These are phyloP conservation scores for Phaffomyces opuntiae DNA, from an alignment of 805 yeast genomes.

Conservation along the genomic window DNA sequence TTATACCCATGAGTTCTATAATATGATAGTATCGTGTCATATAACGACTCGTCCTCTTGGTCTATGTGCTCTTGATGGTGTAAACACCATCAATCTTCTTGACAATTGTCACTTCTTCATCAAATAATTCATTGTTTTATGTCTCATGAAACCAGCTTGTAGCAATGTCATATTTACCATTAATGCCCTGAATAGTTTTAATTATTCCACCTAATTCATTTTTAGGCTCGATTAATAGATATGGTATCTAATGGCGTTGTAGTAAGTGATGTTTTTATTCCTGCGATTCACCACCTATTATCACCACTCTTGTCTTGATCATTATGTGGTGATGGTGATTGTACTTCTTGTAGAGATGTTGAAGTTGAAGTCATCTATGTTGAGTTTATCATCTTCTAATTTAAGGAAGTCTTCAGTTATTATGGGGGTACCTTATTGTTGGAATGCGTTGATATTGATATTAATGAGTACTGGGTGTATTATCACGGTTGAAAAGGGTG, in stretches of 20 bases:
- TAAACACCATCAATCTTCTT: not conserved
- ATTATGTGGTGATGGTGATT: too few species aligned
- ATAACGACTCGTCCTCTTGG: slow-evolving; percentile 42
- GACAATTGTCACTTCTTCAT: slow-evolving; percentile 27
- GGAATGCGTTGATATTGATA: too few species aligned
- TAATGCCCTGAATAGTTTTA: slow-evolving; percentile 31
- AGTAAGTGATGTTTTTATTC: slow-evolving; percentile 62
- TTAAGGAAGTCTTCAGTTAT: slow-evolving; percentile 22
- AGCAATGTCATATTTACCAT: slow-evolving; percentile 61
- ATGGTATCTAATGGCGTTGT: slow-evolving; percentile 34
- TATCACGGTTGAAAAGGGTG: too few species aligned
- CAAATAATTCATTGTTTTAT: slow-evolving; percentile 56
- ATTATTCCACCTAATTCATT: slow-evolving; percentile 65
- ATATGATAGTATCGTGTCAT: slow-evolving; percentile 42
- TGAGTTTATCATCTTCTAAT: slow-evolving; percentile 13
- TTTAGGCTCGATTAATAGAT: slow-evolving; percentile 59
- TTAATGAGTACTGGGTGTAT: too few species aligned
- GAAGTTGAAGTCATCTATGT: slow-evolving; percentile 20
- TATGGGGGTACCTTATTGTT: too few species aligned
- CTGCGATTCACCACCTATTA: slow-evolving; percentile 77
- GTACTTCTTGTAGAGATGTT: too few species aligned
- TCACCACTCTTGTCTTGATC: slow-evolving; percentile 33
- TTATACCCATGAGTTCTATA: slow-evolving; percentile 36
- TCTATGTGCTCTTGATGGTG: slow-evolving; percentile 43
- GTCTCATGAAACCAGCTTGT: slow-evolving; percentile 93